phyloP scores from a whole-genome alignment of 2,329 filamentous ascomycete species.

The Fusarium sp. region DNA sequence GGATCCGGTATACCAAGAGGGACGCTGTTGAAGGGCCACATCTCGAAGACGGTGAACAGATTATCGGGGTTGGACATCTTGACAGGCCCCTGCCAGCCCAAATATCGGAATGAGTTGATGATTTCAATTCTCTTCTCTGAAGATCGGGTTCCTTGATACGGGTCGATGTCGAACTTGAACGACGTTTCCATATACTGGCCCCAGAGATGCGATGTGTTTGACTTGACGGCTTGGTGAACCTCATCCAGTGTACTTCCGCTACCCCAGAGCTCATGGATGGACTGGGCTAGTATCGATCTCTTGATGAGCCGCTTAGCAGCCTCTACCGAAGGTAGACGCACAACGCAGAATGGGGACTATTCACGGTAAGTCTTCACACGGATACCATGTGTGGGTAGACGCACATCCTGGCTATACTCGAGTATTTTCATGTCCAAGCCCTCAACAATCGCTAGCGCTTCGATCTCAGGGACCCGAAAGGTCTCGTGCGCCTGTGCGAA shows the following conservation, averaged over 20 bases:
- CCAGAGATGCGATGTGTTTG: conserved; percentile 77
- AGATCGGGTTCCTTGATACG: conserved; percentile 82
- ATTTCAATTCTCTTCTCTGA: conserved; percentile 76
- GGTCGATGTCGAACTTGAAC: conserved; percentile 89
- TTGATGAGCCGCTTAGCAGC: conserved; percentile 78
- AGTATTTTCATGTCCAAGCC: conserved; percentile 79
- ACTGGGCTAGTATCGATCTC: conserved; percentile 86
- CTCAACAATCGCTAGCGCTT: conserved; percentile 82
- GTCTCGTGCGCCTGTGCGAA: conserved; percentile 91
- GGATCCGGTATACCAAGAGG: conserved; percentile 68
- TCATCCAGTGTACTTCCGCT: conserved; percentile 75
- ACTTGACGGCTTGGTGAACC: conserved; percentile 77
- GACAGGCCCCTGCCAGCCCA: conserved; percentile 85
- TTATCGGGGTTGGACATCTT: conserved; percentile 81
- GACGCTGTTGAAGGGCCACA: conserved; percentile 75
- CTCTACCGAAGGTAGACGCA: conserved; percentile 76
- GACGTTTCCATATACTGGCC: conserved; percentile 72
- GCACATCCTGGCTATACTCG: conserved; percentile 82
- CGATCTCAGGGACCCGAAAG: conserved; percentile 89
- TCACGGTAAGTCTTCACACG: conserved; percentile 41
- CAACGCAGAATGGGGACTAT: conserved; percentile 89
- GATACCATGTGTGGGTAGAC: conserved; percentile 50
- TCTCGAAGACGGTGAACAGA: conserved; percentile 86
- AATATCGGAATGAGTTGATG: conserved; percentile 86
- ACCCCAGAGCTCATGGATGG: conserved; percentile 93